Percentiles rank a stretch among this genome's conserved stretches.
phyloP scores from a whole-genome alignment of 345 rosid species.

The Pistacia vera region DNA sequence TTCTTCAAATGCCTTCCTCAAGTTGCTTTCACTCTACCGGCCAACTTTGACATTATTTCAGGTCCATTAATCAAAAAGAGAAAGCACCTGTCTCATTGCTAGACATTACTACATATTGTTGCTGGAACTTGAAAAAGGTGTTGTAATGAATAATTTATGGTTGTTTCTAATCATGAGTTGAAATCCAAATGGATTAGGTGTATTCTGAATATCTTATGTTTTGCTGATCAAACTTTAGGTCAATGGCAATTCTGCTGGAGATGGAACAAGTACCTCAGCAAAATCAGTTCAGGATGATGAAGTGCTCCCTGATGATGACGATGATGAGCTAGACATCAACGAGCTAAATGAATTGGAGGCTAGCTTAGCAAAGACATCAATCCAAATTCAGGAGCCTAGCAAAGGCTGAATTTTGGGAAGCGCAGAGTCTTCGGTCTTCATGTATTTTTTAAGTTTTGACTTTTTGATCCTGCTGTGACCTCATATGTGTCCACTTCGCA shows the following conservation, averaged over 20 bases:
- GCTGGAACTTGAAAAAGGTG: neutral
- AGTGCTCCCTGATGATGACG: slow-evolving; percentile 27
- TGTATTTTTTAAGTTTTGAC: slow-evolving; percentile 31
- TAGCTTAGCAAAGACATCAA: slow-evolving; percentile 66
- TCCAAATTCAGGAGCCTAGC: slow-evolving; percentile 54
- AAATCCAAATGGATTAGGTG: neutral
- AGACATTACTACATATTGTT: neutral
- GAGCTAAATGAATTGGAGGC: slow-evolving; percentile 81
- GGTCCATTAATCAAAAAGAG: too few species aligned
- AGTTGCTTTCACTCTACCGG: too few species aligned
- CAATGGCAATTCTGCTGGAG: slow-evolving; percentile 29
- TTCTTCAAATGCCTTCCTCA: too few species aligned
- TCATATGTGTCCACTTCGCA: too few species aligned
- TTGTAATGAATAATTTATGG: neutral
- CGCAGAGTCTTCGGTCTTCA: slow-evolving; percentile 26
- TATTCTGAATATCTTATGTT: neutral
- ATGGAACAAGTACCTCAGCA: slow-evolving; percentile 30
- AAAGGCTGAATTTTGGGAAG: slow-evolving; percentile 2
- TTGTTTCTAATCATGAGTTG: neutral
- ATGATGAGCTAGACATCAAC: slow-evolving; percentile 72
- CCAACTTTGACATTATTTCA: too few species aligned
- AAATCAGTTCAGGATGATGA: slow-evolving; percentile 22
- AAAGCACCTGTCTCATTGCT: too few species aligned
- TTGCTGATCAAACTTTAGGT: slow-evolving; percentile 25
- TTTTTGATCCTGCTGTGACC: slow-evolving; percentile 20